Percentiles rank a stretch among this genome's conserved stretches.
Conservation (phyloP, 805 yeast genomes). For the Teunomyces funiuensis region DNA sequence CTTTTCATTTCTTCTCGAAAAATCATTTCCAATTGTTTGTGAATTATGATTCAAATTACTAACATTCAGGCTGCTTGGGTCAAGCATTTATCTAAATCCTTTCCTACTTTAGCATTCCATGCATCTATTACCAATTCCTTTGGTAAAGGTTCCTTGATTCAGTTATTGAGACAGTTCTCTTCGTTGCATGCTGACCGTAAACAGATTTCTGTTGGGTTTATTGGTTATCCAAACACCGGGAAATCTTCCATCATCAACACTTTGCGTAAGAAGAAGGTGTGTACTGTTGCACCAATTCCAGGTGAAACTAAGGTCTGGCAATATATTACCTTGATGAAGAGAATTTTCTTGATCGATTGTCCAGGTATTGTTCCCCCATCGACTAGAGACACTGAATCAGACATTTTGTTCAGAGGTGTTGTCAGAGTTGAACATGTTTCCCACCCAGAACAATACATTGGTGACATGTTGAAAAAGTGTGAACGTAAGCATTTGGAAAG, state of each 20-base stretch:
- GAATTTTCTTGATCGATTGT: conserved; percentile 93
- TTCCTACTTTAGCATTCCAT: conserved; percentile 95
- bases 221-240: conserved; percentile 98
- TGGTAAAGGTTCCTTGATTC: conserved; percentile 96
- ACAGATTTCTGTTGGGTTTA: conserved; percentile 95
- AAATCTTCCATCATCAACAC: conserved; percentile 95
- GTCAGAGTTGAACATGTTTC: conserved; percentile 98
- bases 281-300: conserved; percentile 96
- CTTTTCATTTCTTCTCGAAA: conserved; percentile 1
- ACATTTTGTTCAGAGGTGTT: conserved; percentile 92
- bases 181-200: conserved; percentile 87
- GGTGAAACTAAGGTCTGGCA: conserved; percentile 99
- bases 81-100: conserved; percentile 84
- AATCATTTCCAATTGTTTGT: not conserved
- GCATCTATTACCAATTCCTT: conserved; percentile 96
- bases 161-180: conserved; percentile 89
- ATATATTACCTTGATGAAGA: conserved; percentile 94
- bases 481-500: conserved; percentile 88
- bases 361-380: conserved; percentile 99
- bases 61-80: conserved; percentile 94
- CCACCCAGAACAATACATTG: conserved; percentile 92
- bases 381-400: conserved; percentile 83
- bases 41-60: conserved; percentile 18
- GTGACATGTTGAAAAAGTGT: conserved; percentile 81
- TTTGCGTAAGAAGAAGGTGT: conserved; percentile 89